Base-by-base conservation (phyloP, 257 asterid genomes). In the Sherardia arvensis region DNA sequence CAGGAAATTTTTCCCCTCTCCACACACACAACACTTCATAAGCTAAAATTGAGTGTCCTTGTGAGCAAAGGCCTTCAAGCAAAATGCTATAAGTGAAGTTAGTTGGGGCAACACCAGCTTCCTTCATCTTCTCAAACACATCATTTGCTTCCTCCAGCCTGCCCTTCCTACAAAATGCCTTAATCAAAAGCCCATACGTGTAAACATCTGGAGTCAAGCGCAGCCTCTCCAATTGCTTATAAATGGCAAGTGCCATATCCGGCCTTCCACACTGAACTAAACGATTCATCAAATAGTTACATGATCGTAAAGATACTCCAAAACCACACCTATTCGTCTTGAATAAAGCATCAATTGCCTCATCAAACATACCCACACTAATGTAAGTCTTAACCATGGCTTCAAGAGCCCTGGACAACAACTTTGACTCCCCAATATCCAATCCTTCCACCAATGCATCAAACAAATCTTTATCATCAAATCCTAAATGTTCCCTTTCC, bases 121-220 rank as follows among this genome's bases (percentile, higher is more conserved):
- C 72, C 71, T 77, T 83, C 98, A 91, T 88, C 61, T 84, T 86
- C 64, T 7, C 53, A 62, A 91, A 74, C 64, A 88, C 78, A 49
- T 65, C 45, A 7, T 20, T 59, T 64, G 90, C 98, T 77, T 86
- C 90, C 69, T 68, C 85, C 62, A 86, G 67, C 57, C 56, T 32
- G 25, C 89, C 85, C n/a, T 75, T 69, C 64, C 76, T 78, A 73
- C 88, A 78, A 53, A 74, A 77, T 3, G 87, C 98, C 79, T 88
- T 88, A 62, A 91, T 69, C 74, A 79, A 65, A 75, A 88, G 84
- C 51, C 80, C 90, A 32, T 86, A 91, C 28, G 95, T 91, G 76
- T 84, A 86, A 26, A 79, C 78, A 76, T 91, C 83, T 0, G 95
- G 92, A 49, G 49, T 76, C 65, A 81, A 66, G 28, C 81, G 91